Evolutionary conservation across 2,329 filamentous ascomycete species (phyloP), one percentile per base, ranked within the genome.

Genomic region (Ophiostoma australiae): DNA sequence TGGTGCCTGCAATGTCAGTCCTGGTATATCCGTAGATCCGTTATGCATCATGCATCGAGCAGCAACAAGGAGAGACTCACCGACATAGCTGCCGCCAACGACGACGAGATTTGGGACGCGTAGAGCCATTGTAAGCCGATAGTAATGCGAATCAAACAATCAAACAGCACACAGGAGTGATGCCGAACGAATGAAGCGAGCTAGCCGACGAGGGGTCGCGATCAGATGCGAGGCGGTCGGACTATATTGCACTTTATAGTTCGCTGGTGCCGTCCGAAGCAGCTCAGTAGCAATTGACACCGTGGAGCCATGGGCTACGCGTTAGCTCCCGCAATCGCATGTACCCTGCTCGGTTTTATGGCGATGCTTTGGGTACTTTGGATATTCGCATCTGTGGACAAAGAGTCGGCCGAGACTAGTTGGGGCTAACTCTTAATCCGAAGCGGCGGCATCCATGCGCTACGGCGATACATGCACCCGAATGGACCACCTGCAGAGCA

Each of bases 11-110:
- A n/a, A 58, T 58, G 27, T 33, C 20, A 63, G 58, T 33, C 58
- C 44, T 48, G 20, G 13, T 33, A 33, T 63, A 15, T 63, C 31
- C 13, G 31, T 65, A 27, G 10, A 13, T 27, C 23, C 52, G 13
- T 58, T 27, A 4, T 52, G 17, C 48, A 15, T 11, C 48, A 6
- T 15, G 10, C 10, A 27, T 5, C n/a, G 52, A 58, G 52, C 7
- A 58, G 11, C 11, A 27, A 17, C n/a, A 58, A 58, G 3, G 3
- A 48, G 15, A 48, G 11, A 66, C 63, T 67, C n/a, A 31, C 73
- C 73, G 68, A 73, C 73, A 48, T 73, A 73, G 67, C 70, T 72
- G 41, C 73, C 73, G 67, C 73, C 73, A 20, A 73, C 72, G 35
- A 73, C 72, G 15, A 73, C 70, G 4, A 73, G 55, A 44, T 72